Base-by-base conservation (phyloP, 495 filamentous ascomycete genomes). In the Hyaloscypha variabilis region DNA sequence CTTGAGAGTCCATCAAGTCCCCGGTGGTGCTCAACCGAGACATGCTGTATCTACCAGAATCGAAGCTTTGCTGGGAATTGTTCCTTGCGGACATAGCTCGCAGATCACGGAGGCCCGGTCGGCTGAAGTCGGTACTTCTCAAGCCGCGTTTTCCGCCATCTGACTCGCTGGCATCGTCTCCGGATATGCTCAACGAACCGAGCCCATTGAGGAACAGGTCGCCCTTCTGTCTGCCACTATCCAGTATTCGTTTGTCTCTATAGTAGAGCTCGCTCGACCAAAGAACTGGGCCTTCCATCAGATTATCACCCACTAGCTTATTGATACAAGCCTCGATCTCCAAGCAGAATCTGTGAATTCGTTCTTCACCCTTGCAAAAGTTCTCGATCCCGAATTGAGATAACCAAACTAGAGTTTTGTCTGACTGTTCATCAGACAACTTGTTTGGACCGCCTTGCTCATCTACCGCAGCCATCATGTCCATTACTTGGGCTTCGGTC, bases 401-500 rank as follows among this genome's bases (percentile, higher is more conserved):
- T 53, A 99, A 77, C 92, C 95, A 99, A 60, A 88, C 89, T 25
- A 85, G 81, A 5, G 93, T 96, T 68, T 93, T 88, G 36, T 94
- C 91, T 2, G 94, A 87, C 72, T 98, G 95, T 60, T 97, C 94
- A 73, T 99, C 95, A n/a, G 91, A 92, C 13, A 99, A 85, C 73
- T 99, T 99, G 75, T 94, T 95, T 2, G 91, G 90, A 0, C 95
- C 94, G 50, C 92, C 95, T 68, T 97, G 91, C 42, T 92, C 93
- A 34, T 87, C 87, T 1, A 86, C 78, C 14, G 93, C 93, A 26
- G 92, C 91, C 75, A 99, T 87, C 21, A 96, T 82, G 63, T 97
- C 93, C 75, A 98, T 84, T 50, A 93, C 83, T 70, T 97, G 94
- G 8, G 90, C 84, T 74, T 97, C 93, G 1, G 91, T 92, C 69